Percentiles rank a stretch among this genome's conserved stretches.
Evolutionary conservation across 129 eudicot species (phyloP).

Genomic region (Flaveria brownii): DNA sequence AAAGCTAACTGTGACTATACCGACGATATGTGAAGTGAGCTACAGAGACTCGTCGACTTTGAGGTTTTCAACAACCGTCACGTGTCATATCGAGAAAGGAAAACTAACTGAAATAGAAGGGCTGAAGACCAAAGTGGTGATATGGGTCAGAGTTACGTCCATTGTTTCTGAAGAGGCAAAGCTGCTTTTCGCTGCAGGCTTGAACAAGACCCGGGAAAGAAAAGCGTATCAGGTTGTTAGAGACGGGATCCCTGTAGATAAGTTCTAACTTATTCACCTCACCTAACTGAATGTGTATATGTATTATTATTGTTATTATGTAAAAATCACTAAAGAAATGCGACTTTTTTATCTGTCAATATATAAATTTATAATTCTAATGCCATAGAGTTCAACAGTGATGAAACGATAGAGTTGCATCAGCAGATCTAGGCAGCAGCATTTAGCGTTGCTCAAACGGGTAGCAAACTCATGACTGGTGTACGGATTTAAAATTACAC

Average conservation of each 20-base stretch:
- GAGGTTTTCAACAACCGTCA: conserved; percentile 43
- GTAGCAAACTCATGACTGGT: too few species aligned
- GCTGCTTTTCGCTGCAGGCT: conserved; percentile 49
- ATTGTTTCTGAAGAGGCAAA: conserved; percentile 42
- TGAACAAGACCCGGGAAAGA: conserved; percentile 43
- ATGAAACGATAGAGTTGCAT: too few species aligned
- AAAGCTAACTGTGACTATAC: conserved; percentile 42
- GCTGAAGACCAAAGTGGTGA: conserved; percentile 48
- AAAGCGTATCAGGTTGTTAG: conserved; percentile 48
- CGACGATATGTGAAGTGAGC: conserved; percentile 45
- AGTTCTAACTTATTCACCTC: conserved; percentile 35
- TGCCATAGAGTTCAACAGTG: too few species aligned
- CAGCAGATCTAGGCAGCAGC: too few species aligned
- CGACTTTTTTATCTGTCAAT: too few species aligned
- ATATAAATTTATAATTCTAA: too few species aligned
- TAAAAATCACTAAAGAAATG: too few species aligned
- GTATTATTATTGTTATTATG: not conserved
- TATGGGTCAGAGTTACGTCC: conserved; percentile 52
- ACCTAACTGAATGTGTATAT: not conserved
- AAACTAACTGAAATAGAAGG: conserved; percentile 55
- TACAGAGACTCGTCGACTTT: conserved; percentile 51
- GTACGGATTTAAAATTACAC: too few species aligned
- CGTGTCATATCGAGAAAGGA: conserved; percentile 52
- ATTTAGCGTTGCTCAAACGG: too few species aligned
- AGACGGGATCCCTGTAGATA: conserved; percentile 45